Base-by-base conservation (phyloP, 805 yeast genomes). In the Zygosaccharomyces rouxii region DNA sequence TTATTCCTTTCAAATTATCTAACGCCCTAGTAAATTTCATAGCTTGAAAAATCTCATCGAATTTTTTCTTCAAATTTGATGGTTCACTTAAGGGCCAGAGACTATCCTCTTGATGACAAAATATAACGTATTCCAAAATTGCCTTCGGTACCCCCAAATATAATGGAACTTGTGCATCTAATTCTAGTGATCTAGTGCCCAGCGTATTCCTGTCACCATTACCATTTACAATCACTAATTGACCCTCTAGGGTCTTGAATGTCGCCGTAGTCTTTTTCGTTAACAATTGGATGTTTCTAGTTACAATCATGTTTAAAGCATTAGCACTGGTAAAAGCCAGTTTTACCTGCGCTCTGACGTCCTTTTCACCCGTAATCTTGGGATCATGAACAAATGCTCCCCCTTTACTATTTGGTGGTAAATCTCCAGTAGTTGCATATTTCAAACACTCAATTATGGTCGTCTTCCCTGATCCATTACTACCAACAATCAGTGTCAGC, bases 341-440 rank as follows among this genome's bases (percentile, higher is more conserved):
- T 58, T 89, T 92, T 46, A 94, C 89, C 63, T 90, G 97, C 0
- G 96, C 99, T 48, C 81, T 77, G 2, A 92, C 94, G 54, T 81
- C 84, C 46, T 81, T 79, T 39, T 87, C 83, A 39, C 87, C 86
- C 3, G 83, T 76, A 49, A 88, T 74, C 49, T 83, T 81, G 0
- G 99, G 98, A 70, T 94, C 99, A 60, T 89, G 94, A 6, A 94
- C 79, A 64, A 94, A 94, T 1, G 97, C 98, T 7, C 98, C 98
- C 45, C 96, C 96, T 63, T 87, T 89, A 38, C 90, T 82, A 60
- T 92, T 90, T 0, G 99, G 99, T 1, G 99, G 99, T 50, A 90
- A 71, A 60, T 86, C 94, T 7, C 98, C 98, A 0, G 99, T 92
- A 9, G 99, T 89, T 18, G 95, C 92, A 67, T 89, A 94, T 63